Base-by-base conservation (phyloP, 805 yeast genomes). In the Aciculoconidium aculeatum region DNA sequence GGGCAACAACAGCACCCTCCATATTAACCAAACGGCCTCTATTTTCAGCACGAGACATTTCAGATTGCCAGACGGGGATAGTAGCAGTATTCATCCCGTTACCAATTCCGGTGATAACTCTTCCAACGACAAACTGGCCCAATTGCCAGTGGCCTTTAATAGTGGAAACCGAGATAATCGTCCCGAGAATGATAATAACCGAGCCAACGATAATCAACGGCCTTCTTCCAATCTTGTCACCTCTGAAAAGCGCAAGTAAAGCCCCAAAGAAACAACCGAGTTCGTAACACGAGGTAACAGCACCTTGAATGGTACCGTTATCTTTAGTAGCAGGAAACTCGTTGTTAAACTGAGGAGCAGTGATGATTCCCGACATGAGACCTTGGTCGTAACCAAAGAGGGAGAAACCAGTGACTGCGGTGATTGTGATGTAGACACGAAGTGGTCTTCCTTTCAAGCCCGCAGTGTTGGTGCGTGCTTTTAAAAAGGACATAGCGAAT, bases 401-500 rank as follows among this genome's bases (percentile, higher is more conserved):
- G 23, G 57, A 47, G 37, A 55, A 47, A 25, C 59, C 53, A 25
- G 55, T 49, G 30, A 54, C 49, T 20, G 61, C 51, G 15, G 47
- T 39, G 23, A 42, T 26, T 4, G 56, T 51, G 34, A 51, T 42
- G 20, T 37, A 30, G 10, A 50, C 49, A 39, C 59, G 49, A 25
- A 58, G 68, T 16, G 59, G 53, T 40, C 69, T 65, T 35, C 88
- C 88, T 22, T 53, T 49, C 7, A 76, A 53, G 12, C 84, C 83
- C 31, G 62, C 51, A 7, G 80, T 74, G 37, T 70, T 66, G 23
- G 78, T 72, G 55, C 66, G 65, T 21, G 36, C 40, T 12, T 34
- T 32, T 39, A 15, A 40, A 24, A n/a, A 19, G 27, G 13, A 20
- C 27, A 25, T 21, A 21, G 30, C 30, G 31, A 24, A 7, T 10